Percentiles rank a stretch among this genome's conserved stretches.
These are phyloP conservation scores for Hypoxylon trugodes DNA, from an alignment of 495 filamentous ascomycete genomes.

Conservation along the genomic window DNA sequence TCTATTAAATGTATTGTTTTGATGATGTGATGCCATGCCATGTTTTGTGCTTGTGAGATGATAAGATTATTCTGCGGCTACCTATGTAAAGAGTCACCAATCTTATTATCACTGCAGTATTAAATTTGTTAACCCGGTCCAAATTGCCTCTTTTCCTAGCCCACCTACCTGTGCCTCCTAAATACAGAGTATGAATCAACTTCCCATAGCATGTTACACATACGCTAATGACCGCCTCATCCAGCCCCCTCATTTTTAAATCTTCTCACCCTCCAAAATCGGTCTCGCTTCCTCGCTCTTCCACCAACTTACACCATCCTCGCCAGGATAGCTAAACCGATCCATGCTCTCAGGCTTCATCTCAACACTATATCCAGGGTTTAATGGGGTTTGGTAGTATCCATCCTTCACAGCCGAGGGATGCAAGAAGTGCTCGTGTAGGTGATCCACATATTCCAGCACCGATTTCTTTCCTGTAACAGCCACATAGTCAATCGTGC, in stretches of 20 bases:
- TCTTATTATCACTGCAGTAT: no score
- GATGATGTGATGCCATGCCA: no score
- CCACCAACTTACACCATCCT: slow-evolving; percentile 85
- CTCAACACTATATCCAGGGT: slow-evolving; percentile 89
- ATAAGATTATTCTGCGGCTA: no score
- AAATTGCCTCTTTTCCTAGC: no score
- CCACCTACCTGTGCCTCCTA: not conserved
- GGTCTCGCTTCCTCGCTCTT: slow-evolving; percentile 70
- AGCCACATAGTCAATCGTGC: slow-evolving; percentile 92
- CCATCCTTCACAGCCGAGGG: slow-evolving; percentile 82
- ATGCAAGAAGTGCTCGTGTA: slow-evolving; percentile 93
- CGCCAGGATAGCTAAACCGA: slow-evolving; percentile 75
- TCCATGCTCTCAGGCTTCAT: slow-evolving; percentile 93
- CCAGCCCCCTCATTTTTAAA: no score
- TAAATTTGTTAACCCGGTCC: no score
- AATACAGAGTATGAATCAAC: not conserved
- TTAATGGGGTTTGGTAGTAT: slow-evolving; percentile 84
- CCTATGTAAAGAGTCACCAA: no score
- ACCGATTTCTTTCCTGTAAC: slow-evolving; percentile 82
- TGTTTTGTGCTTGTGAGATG: no score
- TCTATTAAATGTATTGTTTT: no score
- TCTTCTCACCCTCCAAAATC: slow-evolving; percentile 68
- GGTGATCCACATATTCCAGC: slow-evolving; percentile 90
- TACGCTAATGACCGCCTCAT: no score
- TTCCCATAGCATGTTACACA: not conserved